Percentiles rank a stretch among this genome's conserved stretches.
Evolutionary conservation across 2,329 filamentous ascomycete genomes (phyloP).

Genomic region (Epichloe elymi): DNA sequence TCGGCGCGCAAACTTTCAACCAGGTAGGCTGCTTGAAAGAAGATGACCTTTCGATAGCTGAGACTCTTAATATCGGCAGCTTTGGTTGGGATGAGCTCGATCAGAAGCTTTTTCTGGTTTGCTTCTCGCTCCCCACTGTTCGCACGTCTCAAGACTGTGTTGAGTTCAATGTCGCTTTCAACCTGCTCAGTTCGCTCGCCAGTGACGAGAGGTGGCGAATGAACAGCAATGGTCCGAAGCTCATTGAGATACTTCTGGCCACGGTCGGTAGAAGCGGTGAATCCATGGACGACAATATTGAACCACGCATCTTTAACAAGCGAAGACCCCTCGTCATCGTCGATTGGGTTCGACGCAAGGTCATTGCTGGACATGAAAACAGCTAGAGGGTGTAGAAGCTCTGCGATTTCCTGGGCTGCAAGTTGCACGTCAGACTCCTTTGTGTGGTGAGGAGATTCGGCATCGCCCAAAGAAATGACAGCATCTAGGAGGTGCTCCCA

Average conservation of each 20-base stretch:
- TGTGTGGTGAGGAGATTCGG: constrained; percentile 58
- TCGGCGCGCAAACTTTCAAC: constrained; percentile 81
- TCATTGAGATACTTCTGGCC: constrained; percentile 63
- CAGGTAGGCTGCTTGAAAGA: constrained; percentile 78
- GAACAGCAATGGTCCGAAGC: constrained; percentile 69
- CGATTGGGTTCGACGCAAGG: constrained; percentile 32
- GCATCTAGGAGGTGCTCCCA: constrained; percentile 71
- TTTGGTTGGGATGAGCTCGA: constrained; percentile 59
- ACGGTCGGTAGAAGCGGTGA: constrained; percentile 60
- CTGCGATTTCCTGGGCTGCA: constrained; percentile 74
- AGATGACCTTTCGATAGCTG: constrained; percentile 83
- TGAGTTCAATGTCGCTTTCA: constrained; percentile 93
- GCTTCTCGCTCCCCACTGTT: constrained; percentile 66
- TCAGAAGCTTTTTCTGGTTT: constrained; percentile 68
- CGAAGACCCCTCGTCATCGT: constrained; percentile 56
- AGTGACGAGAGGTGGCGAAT: constrained; percentile 76
- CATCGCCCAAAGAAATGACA: constrained; percentile 82
- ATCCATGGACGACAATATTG: constrained; percentile 91
- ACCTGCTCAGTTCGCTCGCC: constrained; percentile 81
- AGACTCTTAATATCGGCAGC: constrained; percentile 68
- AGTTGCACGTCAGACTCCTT: constrained; percentile 69
- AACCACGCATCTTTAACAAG: constrained; percentile 92
- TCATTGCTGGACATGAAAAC: constrained; percentile 61
- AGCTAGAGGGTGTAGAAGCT: constrained; percentile 78
- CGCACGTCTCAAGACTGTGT: constrained; percentile 79